A percentile compares a stretch with the other conserved stretches of the same genome.
Evolutionary conservation across 768 basidiomycete species (phyloP).

Genomic region (Suillus plorans): DNA sequence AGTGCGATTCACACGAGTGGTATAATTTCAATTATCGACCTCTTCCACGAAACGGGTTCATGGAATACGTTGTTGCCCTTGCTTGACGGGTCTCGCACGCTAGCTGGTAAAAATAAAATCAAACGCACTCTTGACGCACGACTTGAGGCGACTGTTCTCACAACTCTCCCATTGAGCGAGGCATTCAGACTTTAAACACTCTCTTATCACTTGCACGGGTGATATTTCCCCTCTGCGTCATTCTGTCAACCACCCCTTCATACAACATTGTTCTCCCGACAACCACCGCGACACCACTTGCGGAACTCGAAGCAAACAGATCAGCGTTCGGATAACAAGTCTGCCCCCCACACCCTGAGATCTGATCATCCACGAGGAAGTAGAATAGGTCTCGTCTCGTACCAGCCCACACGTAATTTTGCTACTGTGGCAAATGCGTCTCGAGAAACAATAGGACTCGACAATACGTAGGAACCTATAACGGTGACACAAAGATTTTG

Average conservation of each 20-base stretch:
- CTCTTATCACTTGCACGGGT: neutral
- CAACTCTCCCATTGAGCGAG: constrained; percentile 16
- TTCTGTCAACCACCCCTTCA: constrained; percentile 10
- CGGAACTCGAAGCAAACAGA: constrained; percentile 53
- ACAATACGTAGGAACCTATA: constrained; percentile 27
- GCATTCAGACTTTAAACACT: neutral
- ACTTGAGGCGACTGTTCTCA: constrained; percentile 25
- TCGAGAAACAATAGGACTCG: constrained; percentile 24
- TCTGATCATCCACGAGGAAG: constrained; percentile 38
- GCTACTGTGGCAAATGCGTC: constrained; percentile 24
- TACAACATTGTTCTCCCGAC: constrained; percentile 34
- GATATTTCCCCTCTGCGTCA: constrained; percentile 17
- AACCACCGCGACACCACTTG: constrained; percentile 44
- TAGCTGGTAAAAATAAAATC: constrained; percentile 34
- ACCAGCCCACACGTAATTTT: constrained; percentile 37
- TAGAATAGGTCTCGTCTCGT: constrained; percentile 6
- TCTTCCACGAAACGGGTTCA: constrained; percentile 28
- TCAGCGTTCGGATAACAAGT: constrained; percentile 42
- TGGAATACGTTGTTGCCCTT: no score
- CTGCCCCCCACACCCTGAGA: constrained; percentile 46
- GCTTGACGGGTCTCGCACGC: constrained; percentile 31
- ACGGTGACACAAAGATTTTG: neutral
- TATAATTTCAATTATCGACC: no score
- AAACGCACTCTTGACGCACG: constrained; percentile 37
- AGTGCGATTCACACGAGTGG: no score